Conservation (phyloP, 2,329 filamentous ascomycete genomes). For the Epichloe brachyelytri region DNA sequence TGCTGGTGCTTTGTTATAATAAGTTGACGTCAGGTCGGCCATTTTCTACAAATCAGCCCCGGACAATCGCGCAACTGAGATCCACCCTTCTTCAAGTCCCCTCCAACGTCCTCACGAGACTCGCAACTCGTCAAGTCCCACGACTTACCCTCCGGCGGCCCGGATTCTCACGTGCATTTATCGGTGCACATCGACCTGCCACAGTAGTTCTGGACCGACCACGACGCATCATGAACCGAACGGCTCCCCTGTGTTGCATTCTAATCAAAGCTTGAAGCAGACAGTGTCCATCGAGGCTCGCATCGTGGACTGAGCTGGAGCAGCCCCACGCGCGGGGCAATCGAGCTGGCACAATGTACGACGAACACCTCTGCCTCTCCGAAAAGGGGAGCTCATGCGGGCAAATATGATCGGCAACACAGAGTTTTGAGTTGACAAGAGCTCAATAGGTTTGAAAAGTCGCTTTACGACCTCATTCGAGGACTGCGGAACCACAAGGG, state of each 20-base stretch:
- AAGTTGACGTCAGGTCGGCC: too few species aligned
- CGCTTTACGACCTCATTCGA: constrained; percentile 94
- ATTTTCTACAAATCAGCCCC: too few species aligned
- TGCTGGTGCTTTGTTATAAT: too few species aligned
- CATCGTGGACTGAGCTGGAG: background rate
- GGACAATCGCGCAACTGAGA: background rate
- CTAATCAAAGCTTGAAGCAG: constrained; percentile 8
- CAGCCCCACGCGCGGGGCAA: constrained; percentile 17
- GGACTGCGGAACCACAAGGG: constrained; percentile 93
- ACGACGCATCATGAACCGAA: constrained; percentile 13
- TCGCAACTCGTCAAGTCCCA: background rate
- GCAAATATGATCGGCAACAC: background rate
- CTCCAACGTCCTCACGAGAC: background rate
- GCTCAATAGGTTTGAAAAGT: constrained; percentile 83
- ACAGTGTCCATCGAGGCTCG: constrained; percentile 1
- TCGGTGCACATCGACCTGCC: background rate
- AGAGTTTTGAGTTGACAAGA: background rate
- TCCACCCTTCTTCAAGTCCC: background rate
- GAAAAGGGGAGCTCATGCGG: background rate
- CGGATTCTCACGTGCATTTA: background rate
- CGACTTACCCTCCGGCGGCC: background rate
- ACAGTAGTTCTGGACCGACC: background rate
- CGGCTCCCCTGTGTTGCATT: constrained; percentile 8
- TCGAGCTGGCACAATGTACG: constrained; percentile 1
- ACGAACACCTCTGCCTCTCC: background rate